Percentiles rank a stretch among this genome's conserved stretches.
phyloP scores from a whole-genome alignment of 371 early-diverging fungal genomes.

The Coemansia sp. region DNA sequence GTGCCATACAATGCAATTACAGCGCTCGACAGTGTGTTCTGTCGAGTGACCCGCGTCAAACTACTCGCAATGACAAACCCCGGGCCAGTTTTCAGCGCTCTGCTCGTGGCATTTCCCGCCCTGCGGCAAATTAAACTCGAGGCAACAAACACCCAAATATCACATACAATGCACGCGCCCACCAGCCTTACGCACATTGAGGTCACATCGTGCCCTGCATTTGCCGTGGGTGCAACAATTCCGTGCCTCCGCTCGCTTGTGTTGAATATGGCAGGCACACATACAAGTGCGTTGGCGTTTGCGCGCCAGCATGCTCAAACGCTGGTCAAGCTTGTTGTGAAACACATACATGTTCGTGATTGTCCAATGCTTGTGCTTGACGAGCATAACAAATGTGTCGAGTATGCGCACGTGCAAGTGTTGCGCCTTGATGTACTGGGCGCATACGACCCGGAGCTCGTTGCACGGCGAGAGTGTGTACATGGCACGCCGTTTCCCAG shows the following conservation, averaged over 20 bases:
- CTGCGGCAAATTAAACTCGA: conserved; percentile 11
- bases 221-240: background rate
- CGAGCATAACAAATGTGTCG: background rate
- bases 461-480: background rate
- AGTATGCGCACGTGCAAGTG: conserved; percentile 3
- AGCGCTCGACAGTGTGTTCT: background rate
- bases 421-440: conserved; percentile 22
- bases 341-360: conserved; percentile 8
- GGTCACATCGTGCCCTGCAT: conserved; percentile 16
- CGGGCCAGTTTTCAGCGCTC: conserved; percentile 6
- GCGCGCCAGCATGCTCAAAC: conserved; percentile 13
- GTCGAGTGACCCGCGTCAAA: background rate
- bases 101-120: conserved; percentile 11
- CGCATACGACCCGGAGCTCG: conserved; percentile 8
- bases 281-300: background rate
- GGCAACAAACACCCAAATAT: conserved; percentile 5
- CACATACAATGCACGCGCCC: background rate
- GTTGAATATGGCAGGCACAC: conserved; percentile 5
- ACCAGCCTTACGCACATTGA: conserved; percentile 6
- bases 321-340: conserved; percentile 8
- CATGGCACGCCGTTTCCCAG: conserved; percentile 17
- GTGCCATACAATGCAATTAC: background rate
- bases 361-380: conserved; percentile 12
- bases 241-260: conserved; percentile 2
- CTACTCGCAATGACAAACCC: conserved; percentile 4